A percentile compares a stretch with the other conserved stretches of the same genome.
These are phyloP conservation scores for Zea luxurians DNA, from an alignment of 176 grass and related monocot genomes.

Conservation along the genomic window DNA sequence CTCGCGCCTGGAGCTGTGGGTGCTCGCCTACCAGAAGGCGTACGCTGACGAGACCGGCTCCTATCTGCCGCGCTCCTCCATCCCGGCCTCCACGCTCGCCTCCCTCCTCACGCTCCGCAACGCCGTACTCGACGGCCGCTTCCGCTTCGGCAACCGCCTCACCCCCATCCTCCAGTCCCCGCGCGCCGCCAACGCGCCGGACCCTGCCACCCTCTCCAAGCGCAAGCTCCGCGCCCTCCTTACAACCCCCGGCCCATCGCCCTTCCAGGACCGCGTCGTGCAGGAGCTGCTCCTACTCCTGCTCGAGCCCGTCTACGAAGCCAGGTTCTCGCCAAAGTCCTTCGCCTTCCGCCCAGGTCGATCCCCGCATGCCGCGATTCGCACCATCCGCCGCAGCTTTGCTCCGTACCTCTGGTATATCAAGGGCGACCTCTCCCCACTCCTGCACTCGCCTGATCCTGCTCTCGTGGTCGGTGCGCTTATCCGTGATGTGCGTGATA, in stretches of 20 bases:
- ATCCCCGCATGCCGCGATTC: constrained; percentile 65
- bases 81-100: constrained; percentile 54
- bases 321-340: constrained; percentile 70
- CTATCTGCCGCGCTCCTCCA: constrained; percentile 80
- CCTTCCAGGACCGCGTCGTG: constrained; percentile 91
- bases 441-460: constrained; percentile 67
- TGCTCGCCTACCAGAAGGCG: constrained; percentile 94
- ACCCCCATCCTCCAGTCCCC: constrained; percentile 66
- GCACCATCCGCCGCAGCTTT: constrained; percentile 81
- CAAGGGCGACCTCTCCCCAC: constrained; percentile 82
- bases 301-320: constrained; percentile 85
- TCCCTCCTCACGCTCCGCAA: constrained; percentile 83
- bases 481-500: constrained; percentile 84
- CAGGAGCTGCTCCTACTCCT: constrained; percentile 90
- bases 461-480: constrained; percentile 73
- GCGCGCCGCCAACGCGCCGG: constrained; percentile 45
- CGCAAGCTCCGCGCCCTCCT: constrained; percentile 88
- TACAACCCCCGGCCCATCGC: constrained; percentile 58
- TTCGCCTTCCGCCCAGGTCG: constrained; percentile 93
- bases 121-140: constrained; percentile 68
- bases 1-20: constrained; percentile 81
- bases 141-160: constrained; percentile 82
- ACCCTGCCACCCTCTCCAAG: constrained; percentile 78
- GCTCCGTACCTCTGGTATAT: constrained; percentile 94
- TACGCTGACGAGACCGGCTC: constrained; percentile 92